Base-by-base conservation (phyloP, 768 basidiomycete genomes). In the Serendipita sp. region DNA sequence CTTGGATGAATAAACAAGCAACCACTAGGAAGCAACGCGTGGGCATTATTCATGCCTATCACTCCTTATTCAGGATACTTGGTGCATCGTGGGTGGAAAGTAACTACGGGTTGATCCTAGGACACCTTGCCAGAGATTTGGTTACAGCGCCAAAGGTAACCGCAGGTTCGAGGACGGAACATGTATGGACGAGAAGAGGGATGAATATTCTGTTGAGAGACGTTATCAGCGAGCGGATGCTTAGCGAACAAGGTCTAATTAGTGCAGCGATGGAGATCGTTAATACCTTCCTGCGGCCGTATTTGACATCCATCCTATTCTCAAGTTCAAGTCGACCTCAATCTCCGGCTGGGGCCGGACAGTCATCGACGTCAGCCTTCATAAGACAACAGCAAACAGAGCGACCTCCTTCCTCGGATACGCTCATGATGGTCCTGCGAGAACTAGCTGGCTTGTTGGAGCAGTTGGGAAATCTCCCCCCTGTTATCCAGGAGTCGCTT, bases 211-310 rank as follows among this genome's bases (percentile, higher is more conserved):
- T 98, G 10, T 74, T 97, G 33, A 78, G 92, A 62, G 91, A 96
- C 68, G 79, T 97, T 31, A 83, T 99, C 48, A 91, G 90, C 1
- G 83, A 88, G 1, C 77, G 94, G 66, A 86, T 96, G 80, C 74
- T 98, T 67, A 88, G 88, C 66, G 95, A 99, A 70, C 90, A 92
- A 70, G 94, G 88, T 0, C 95, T 98, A 73, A 94, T 98, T 52
- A 77, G 78, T 31, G 94, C 94, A 1, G 88, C 96, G 37, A 85
- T 88, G 69, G 94, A 96, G 68, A 76, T 96, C 45, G 84, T 89
- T 0, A 84, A 78, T 40, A 77, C 80, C 3, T 96, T 91, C 71
- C 76, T 96, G 65, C 91, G 88, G 73, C 81, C 90, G 62, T 97
- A 92, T 91, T 92, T 93, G 1, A 87, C 91, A 0, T 81, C 95